A percentile compares a stretch with the other conserved stretches of the same genome.
These are phyloP conservation scores for Dictyostelium firmibasis DNA, from an alignment of 78 protist species.

Conservation along the genomic window DNA sequence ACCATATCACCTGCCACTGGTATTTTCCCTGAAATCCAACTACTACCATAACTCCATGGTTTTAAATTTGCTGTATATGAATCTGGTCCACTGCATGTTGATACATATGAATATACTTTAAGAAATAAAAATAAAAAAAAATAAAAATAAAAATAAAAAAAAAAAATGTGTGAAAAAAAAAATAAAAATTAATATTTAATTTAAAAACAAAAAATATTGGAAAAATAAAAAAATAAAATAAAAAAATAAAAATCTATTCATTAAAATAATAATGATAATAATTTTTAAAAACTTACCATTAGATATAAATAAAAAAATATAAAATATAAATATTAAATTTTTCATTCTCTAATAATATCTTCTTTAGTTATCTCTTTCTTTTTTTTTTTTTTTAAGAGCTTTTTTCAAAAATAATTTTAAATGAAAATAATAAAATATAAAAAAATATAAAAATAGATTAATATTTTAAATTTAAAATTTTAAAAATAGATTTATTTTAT, in stretches of 20 bases:
- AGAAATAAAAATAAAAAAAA: not conserved
- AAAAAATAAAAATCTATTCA: not conserved
- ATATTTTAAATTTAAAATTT: not conserved
- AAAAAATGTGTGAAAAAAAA: not conserved
- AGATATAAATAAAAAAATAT: not conserved
- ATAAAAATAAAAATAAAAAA: not conserved
- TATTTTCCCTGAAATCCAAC: constrained; percentile 8
- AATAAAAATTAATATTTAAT: not conserved
- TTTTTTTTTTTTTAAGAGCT: not conserved
- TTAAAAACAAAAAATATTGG: too few relatives aligned
- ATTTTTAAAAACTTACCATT: not conserved
- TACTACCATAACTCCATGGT: constrained; percentile 21
- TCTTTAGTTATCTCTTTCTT: not conserved
- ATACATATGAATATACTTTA: not conserved
- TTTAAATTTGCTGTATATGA: not conserved
- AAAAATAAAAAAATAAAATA: not conserved
- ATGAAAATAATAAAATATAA: not conserved
- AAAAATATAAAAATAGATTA: not conserved
- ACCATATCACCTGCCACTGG: constrained; percentile 14
- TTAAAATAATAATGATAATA: not conserved
- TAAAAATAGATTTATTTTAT: not conserved
- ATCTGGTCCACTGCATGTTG: constrained; percentile 62
- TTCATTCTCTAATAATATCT: not conserved
- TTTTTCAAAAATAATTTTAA: not conserved
- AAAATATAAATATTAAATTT: not conserved